Percentiles rank a stretch among this genome's conserved stretches.
Conservation (phyloP, 106 monocot species). For the Acorus calamus region DNA sequence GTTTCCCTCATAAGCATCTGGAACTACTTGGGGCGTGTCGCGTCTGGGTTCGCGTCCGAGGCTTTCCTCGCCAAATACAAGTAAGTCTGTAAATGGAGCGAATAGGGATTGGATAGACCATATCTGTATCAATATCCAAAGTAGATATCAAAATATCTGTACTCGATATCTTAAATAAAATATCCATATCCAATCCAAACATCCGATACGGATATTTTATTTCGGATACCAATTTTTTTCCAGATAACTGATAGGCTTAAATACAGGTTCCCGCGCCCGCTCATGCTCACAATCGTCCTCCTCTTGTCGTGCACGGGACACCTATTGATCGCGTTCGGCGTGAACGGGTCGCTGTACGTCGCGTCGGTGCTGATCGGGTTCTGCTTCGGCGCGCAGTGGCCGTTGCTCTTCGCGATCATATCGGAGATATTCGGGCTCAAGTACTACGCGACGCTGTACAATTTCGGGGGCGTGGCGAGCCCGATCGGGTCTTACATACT, state of each 20-base stretch:
- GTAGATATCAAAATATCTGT: too few relatives aligned
- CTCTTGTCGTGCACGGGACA: constrained; percentile 46
- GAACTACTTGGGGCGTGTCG: constrained; percentile 54
- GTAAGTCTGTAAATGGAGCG: too few relatives aligned
- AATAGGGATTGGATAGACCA: too few relatives aligned
- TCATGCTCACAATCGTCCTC: constrained; percentile 37
- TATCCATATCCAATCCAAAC: too few relatives aligned
- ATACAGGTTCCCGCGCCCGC: constrained; percentile 35
- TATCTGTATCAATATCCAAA: too few relatives aligned
- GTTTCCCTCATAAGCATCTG: constrained; percentile 87
- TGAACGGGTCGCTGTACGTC: constrained; percentile 48
- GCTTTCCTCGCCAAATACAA: constrained; percentile 39
- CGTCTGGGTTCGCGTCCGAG: constrained; percentile 64
- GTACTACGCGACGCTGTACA: constrained; percentile 77
- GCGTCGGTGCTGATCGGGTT: constrained; percentile 71
- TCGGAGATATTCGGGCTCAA: constrained; percentile 83
- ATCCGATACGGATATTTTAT: too few relatives aligned
- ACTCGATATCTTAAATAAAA: too few relatives aligned
- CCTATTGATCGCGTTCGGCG: constrained; percentile 63
- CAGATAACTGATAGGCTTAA: too few relatives aligned
- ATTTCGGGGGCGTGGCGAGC: constrained; percentile 52
- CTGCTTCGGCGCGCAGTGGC: constrained; percentile 71
- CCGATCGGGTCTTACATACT: constrained; percentile 65
- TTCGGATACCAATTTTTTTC: too few relatives aligned
- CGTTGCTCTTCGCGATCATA: constrained; percentile 64